Evolutionary conservation across 2,329 filamentous ascomycete genomes (phyloP), one percentile per base, ranked within the genome.

Genomic region (Colletotrichum tabaci): DNA sequence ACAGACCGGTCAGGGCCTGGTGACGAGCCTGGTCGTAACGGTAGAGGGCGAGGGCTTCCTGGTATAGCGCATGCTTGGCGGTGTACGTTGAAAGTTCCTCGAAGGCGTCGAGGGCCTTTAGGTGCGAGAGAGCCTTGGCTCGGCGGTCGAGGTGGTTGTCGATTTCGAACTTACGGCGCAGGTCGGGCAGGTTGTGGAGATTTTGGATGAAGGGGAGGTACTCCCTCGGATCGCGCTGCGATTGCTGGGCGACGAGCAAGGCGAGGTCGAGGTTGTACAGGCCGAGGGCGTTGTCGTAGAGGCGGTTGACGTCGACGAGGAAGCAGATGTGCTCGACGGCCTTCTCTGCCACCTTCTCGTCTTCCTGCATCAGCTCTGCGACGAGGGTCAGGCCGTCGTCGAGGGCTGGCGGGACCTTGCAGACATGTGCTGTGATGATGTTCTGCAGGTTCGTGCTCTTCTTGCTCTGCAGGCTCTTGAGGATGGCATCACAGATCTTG

Each of bases 261-360:
- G 96, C 92, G 9, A 99, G 89, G 13, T 98, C 94, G 3, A 99
- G 89, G 77, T 98, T 92, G 79, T 99, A 99, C 2, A 98, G 86
- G 1, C 95, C 95, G 2, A 99, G 86, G 0, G 96, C 94, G 72
- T 95, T 92, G 73, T 98, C 94, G 77, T 98, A 99, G 0, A 99
- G 89, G 49, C 91, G 91, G 80, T 98, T 97, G 56, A 97, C 93
- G 81, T 99, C 96, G 0, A 95, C 94, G 52, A 99, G 88, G 86
- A 99, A 99, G 86, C 95, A 98, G 72, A 99, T 98, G 78, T 99
- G 96, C 79, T 98, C 95, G 26, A 98, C 92, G 0, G 96, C 96
- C 80, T 92, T 92, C 75, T 98, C 96, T 0, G 94, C 94, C 75
- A 95, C 87, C 63, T 91, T 88, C 52, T 90, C 85, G 61, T 93